Evolutionary conservation across 83 land plant genomes (phyloP), one percentile per base, ranked within the genome.

Genomic region (Picea abies): DNA sequence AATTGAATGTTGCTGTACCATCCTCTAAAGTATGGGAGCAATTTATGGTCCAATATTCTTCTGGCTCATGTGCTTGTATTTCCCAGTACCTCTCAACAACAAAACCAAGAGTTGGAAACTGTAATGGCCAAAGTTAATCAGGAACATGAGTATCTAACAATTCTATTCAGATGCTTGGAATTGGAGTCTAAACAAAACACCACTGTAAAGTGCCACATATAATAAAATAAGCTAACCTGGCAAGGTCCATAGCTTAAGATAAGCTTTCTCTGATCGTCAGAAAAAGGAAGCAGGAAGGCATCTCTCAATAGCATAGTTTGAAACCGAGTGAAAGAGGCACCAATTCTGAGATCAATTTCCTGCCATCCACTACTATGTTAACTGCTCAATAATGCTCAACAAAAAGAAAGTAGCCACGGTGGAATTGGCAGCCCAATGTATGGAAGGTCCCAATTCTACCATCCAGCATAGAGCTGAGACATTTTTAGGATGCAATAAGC

Each of bases 21-120:
- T 93, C 94, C 62, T 93, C 95, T 32, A 94, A 87, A 37, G 85
- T 89, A 80, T 96, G 91, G 60, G 86, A 87, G 41, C 98, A 96
- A 79, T 94, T 96, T 32, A 96, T 94, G 32, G 93, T 89, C 98
- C 97, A 96, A 80, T 93, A 96, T 63, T 94, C 97, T 86, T 96
- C 98, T 58, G 98, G 94, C 76, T 94, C 97, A 85, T 96, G 98
- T 29, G 98, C 82, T 86, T 94, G 94, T 66, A 94, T 88, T 81
- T 96, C 98, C 98, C 98, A 96, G 78, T 90, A 96, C 35, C 98
- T 79, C 75, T 96, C 98, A 41, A 96, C 98, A 79, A 96, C 84
- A 88, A 96, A 96, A 2, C 98, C 98, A 80, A 96, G 94, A 10
- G 98, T 96, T 41, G 97, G 98, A 83, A 96, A 96, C 98, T 95